Conservation (phyloP, 192 early-diverging fungal species). For the Umbelopsis sp. region DNA sequence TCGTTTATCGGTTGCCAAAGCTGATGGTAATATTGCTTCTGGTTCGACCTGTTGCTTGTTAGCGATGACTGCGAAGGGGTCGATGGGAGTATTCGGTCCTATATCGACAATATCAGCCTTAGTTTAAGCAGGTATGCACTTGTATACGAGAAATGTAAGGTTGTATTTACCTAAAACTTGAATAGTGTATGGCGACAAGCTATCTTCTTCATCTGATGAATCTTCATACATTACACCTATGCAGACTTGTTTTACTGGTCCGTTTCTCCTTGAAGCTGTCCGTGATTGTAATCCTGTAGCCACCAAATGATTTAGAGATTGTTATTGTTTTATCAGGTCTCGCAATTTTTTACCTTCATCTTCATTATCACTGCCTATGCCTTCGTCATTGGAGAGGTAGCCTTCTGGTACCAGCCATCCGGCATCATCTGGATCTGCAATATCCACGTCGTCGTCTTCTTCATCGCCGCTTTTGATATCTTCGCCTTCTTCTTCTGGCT, state of each 20-base stretch:
- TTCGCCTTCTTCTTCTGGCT: slow-evolving; percentile 87
- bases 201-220: slow-evolving; percentile 11
- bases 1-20: not conserved
- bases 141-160: no score
- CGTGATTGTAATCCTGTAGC: not conserved
- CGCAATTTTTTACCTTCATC: not conserved
- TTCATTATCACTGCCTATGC: slow-evolving; percentile 31
- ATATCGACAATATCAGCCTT: not conserved
- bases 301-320: not conserved
- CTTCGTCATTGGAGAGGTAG: slow-evolving; percentile 84
- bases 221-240: slow-evolving; percentile 13
- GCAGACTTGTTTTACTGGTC: slow-evolving; percentile 4
- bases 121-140: no score
- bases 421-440: slow-evolving; percentile 45
- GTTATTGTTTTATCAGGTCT: not conserved
- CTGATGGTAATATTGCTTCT: not conserved
- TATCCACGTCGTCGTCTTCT: slow-evolving; percentile 62
- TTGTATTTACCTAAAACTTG: not conserved
- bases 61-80: not conserved
- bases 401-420: slow-evolving; percentile 87
- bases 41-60: not conserved
- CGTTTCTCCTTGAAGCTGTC: not conserved
- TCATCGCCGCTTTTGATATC: slow-evolving; percentile 80
- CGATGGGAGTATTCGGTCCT: not conserved
- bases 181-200: not conserved